Base-by-base conservation (phyloP, 495 filamentous ascomycete species). In the Aspergillus diversus region DNA sequence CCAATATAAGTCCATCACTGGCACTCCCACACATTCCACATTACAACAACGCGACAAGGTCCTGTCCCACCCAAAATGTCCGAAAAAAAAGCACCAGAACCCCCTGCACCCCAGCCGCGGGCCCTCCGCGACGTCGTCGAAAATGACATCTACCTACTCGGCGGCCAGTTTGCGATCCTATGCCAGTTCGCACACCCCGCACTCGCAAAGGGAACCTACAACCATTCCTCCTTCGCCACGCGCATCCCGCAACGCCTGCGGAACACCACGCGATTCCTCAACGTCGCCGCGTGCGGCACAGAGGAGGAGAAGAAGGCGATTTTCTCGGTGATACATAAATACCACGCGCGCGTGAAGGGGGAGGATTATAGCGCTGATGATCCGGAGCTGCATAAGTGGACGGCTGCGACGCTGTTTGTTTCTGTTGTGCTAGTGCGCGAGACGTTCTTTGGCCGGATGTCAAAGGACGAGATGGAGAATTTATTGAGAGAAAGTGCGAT, bases 131-230 rank as follows among this genome's bases (percentile, higher is more conserved):
- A 33, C 12, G 11, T 63, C 39, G 43, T 58, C 13, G 37, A 54
- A 35, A 55, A 67, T 32, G 61, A 64, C 53, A 67, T 67, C 57
- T 67, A 67, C 47, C 47, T 67, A 1, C 61, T 67, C 6, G 57
- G 65, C 37, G 65, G 65, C 12, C 65, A 67, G 31, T 33, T 60
- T 7, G 65, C 65, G 5, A 67, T 67, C 53, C 52, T 67, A 15
- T 67, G 65, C 43, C 65, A 67, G 57, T 67, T 67, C 17, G 65
- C 65, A 8, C 66, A 68, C 27, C 58, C 66, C 8, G 57, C 53
- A n/a, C 59, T 68, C 4, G 66, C 66, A 0, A 65, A 68, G 37
- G 65, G 65, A 13, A 64, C 37, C 43, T 61, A 52, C 47, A 59
- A 61, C 17, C 65, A 68, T 46, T 68, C 65, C 7, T 37, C 39